Percentiles rank a stretch among this genome's conserved stretches.
Conservation (phyloP, 2,329 filamentous ascomycete genomes). For the Xylariaceae sp. region DNA sequence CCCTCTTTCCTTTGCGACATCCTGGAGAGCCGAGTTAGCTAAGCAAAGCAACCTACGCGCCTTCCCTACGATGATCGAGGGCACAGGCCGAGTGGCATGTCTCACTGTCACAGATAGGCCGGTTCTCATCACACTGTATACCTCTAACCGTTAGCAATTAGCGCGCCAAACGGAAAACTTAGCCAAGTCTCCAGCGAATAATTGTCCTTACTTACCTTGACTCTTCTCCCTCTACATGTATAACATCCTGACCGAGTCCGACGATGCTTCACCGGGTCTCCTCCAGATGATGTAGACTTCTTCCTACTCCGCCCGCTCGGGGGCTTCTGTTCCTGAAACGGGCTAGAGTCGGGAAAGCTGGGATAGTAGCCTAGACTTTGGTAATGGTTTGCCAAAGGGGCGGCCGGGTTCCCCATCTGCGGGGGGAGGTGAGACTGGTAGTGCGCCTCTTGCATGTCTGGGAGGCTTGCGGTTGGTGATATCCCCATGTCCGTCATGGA, state of each 20-base stretch:
- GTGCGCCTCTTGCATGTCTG: constrained; percentile 39
- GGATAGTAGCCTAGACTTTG: constrained; percentile 45
- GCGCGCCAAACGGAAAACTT: no score
- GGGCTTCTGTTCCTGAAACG: constrained; percentile 43
- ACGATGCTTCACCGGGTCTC: constrained; percentile 83
- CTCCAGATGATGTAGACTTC: constrained; percentile 43
- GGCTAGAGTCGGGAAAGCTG: constrained; percentile 44
- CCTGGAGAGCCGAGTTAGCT: constrained; percentile 44
- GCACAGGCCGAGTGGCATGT: no score
- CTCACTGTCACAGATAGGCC: constrained; percentile 77
- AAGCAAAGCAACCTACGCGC: constrained; percentile 3
- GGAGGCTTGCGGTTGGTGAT: constrained; percentile 34
- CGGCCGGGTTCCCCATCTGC: constrained; percentile 25
- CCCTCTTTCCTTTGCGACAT: constrained; percentile 85
- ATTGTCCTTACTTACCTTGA: constrained; percentile 56
- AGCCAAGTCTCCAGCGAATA: not conserved
- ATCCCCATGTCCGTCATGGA: constrained; percentile 42
- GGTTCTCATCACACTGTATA: constrained; percentile 80
- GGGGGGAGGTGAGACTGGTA: constrained; percentile 32
- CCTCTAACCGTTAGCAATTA: constrained; percentile 22
- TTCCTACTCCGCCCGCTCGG: constrained; percentile 41
- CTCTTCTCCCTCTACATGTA: constrained; percentile 81
- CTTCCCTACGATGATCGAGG: no score
- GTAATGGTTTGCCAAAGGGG: constrained; percentile 39
- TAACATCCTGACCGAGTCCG: constrained; percentile 90